A percentile compares a stretch with the other conserved stretches of the same genome.
Evolutionary conservation across 306 rosid genomes (phyloP).

Genomic region (Chamaecrista fasciculata): DNA sequence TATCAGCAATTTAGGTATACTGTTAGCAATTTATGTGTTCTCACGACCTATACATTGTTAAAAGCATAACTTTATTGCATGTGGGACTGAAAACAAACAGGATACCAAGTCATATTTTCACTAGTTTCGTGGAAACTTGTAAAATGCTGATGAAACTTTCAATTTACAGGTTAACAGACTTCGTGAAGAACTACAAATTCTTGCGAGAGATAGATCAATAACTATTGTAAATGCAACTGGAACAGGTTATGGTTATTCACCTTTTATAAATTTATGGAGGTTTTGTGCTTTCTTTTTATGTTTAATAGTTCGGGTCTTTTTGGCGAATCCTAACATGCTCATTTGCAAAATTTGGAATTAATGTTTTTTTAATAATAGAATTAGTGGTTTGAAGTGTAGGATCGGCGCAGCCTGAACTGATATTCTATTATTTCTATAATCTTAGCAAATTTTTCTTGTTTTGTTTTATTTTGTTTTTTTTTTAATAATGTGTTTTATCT

Average conservation of each 20-base stretch:
- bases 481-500: slow-evolving; percentile 16
- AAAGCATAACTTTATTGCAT: slow-evolving; percentile 13
- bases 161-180: slow-evolving; percentile 71
- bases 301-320: slow-evolving; percentile 3
- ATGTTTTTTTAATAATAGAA: slow-evolving; percentile 22
- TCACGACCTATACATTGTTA: slow-evolving; percentile 13
- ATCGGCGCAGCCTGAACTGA: neutral
- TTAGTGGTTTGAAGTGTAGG: slow-evolving; percentile 17
- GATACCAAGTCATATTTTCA: neutral
- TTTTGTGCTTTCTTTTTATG: neutral
- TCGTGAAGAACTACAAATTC: slow-evolving; percentile 57
- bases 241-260: slow-evolving; percentile 49
- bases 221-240: slow-evolving; percentile 64
- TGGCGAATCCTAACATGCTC: neutral
- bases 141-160: slow-evolving; percentile 21
- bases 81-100: neutral
- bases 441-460: neutral
- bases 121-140: slow-evolving; percentile 1
- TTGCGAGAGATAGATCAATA: slow-evolving; percentile 53
- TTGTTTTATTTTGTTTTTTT: no score
- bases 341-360: slow-evolving; percentile 15
- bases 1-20: no score
- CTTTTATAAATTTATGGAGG: slow-evolving; percentile 7
- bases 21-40: slow-evolving; percentile 11
- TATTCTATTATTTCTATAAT: slow-evolving; percentile 9